phyloP scores from a whole-genome alignment of 129 eudicot genomes.

The Artemisia tridentata region DNA sequence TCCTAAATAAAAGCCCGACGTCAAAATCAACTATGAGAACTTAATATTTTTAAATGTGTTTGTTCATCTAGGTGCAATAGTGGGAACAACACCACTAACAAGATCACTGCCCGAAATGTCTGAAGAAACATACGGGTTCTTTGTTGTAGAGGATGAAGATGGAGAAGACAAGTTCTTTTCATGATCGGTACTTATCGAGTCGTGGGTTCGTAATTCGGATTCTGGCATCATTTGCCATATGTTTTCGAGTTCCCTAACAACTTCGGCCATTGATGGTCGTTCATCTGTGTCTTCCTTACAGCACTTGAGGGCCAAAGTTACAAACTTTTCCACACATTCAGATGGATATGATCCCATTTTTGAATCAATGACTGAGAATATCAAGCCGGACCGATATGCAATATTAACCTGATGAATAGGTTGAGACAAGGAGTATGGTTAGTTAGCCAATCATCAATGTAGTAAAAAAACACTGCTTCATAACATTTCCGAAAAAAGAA shows the following conservation, averaged over 20 bases:
- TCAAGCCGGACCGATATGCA: constrained; percentile 71
- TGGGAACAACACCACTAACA: constrained; percentile 75
- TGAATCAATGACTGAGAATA: constrained; percentile 72
- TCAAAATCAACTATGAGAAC: constrained; percentile 13
- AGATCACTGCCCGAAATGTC: constrained; percentile 88
- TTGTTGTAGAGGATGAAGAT: constrained; percentile 47
- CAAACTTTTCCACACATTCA: constrained; percentile 73
- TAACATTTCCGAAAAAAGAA: too few species aligned
- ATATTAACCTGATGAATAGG: constrained; percentile 54
- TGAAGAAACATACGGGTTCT: constrained; percentile 48
- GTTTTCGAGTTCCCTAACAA: constrained; percentile 72
- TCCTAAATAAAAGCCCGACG: background rate
- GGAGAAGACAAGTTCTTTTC: constrained; percentile 26
- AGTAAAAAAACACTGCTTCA: background rate
- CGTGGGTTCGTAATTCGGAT: constrained; percentile 39
- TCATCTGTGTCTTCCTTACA: constrained; percentile 76
- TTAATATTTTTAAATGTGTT: background rate
- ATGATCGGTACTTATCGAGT: constrained; percentile 22
- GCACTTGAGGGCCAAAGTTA: constrained; percentile 72
- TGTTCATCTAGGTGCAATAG: constrained; percentile 66
- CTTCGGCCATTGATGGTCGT: constrained; percentile 86
- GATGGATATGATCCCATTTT: constrained; percentile 87
- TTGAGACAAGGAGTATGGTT: background rate
- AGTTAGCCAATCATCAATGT: background rate
- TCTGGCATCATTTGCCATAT: constrained; percentile 72